Base-by-base conservation (phyloP, 2,329 filamentous ascomycete species). In the Alternaria sp. region DNA sequence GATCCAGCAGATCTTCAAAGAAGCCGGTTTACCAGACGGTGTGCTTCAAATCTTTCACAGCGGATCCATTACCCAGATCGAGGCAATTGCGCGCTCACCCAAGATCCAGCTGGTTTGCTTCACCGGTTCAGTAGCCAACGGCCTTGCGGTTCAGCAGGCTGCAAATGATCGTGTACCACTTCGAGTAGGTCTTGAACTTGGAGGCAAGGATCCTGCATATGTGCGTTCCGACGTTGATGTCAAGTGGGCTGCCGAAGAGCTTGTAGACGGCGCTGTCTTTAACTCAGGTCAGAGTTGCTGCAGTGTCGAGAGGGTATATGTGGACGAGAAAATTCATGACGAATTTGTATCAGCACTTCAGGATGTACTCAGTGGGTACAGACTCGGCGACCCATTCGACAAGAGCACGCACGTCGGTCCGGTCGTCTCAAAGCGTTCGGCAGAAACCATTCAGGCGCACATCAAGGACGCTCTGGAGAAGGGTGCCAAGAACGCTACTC, bases 211-310 rank as follows among this genome's bases (percentile, higher is more conserved):
- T 76, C 92, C 94, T 5, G 94, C 94, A 25, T 98, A 97, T 74
- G 85, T 98, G 56, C 86, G 94, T 62, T 84, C 83, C 7, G 94
- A 98, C 73, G 93, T 97, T 2, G 93, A 98, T 76, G 80, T 97
- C 49, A 88, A 88, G 49, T 97, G 94, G 94, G 94, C 91, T 0
- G 94, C 94, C 0, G 93, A 92, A 69, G 93, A 97, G 80, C 95
- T 98, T 72, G 93, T 98, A 14, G 94, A 98, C 71, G 94, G 94
- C 20, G 90, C 93, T n/a, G 85, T 98, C 59, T 98, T 98, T 85
- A 98, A 98, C 82, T 97, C 94, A 53, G 94, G 94, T n/a, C 94
- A 98, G 83, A 97, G 93, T 77, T 98, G 94, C 84, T 98, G 94
- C 81, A 92, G 93, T 25, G 85, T 98, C 55, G 94, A 98, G 82